These are phyloP conservation scores for Apostasia ramifera DNA, from an alignment of 106 monocot species.

Conservation along the genomic window DNA sequence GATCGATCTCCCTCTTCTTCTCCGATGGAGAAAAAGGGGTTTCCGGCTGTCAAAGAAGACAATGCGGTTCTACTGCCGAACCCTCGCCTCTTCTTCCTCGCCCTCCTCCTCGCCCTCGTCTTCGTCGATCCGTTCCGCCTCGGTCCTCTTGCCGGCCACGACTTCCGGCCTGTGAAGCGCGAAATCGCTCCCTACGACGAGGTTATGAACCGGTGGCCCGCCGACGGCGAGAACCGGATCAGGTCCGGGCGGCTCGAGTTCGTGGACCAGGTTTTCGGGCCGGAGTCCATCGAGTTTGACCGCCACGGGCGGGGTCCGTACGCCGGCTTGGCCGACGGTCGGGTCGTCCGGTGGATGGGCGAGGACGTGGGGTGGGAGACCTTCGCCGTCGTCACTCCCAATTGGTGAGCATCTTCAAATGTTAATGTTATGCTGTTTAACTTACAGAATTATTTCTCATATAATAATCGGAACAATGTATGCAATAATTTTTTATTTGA, in stretches of 20 bases:
- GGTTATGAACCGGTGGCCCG: conserved; percentile 65
- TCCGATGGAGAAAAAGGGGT: too few species aligned
- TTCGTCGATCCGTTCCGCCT: conserved; percentile 53
- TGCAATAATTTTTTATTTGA: too few species aligned
- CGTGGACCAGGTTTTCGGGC: conserved; percentile 64
- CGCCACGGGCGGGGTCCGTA: conserved; percentile 64
- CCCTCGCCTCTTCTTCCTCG: conserved; percentile 33
- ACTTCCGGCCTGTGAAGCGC: conserved; percentile 50
- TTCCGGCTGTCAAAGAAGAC: neutral
- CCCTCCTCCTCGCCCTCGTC: conserved; percentile 28
- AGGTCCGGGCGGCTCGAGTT: conserved; percentile 55
- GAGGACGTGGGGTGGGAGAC: conserved; percentile 61
- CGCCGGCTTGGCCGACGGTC: conserved; percentile 80
- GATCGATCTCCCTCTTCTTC: too few species aligned
- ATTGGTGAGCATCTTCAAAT: conserved; percentile 35
- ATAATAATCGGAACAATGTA: too few species aligned
- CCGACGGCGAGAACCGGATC: conserved; percentile 57
- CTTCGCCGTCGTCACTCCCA: conserved; percentile 56
- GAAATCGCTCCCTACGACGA: conserved; percentile 47
- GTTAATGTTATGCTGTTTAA: too few species aligned
- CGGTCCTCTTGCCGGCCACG: conserved; percentile 32
- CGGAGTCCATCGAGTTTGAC: conserved; percentile 91
- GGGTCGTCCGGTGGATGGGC: conserved; percentile 85
- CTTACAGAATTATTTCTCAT: too few species aligned
- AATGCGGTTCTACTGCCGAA: conserved; percentile 5